Conservation (phyloP, 768 basidiomycete genomes). For the Clitopilus passeckerianus region DNA sequence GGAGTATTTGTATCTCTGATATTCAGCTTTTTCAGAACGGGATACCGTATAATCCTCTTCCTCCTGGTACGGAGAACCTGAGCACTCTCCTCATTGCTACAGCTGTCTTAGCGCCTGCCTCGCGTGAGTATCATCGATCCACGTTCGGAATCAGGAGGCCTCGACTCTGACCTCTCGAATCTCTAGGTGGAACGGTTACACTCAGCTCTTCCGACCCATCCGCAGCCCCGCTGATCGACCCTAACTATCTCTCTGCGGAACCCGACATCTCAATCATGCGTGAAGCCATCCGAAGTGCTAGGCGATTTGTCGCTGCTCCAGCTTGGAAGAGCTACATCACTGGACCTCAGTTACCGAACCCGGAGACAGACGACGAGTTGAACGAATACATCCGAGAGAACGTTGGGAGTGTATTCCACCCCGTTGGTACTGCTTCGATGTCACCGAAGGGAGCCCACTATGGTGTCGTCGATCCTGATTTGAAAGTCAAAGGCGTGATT, state of each 20-base stretch:
- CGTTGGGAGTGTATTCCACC: background rate
- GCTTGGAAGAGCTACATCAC: slow-evolving; percentile 14
- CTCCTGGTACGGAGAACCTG: background rate
- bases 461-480: slow-evolving; percentile 13
- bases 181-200: slow-evolving; percentile 15
- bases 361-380: slow-evolving; percentile 3
- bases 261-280: slow-evolving; percentile 17
- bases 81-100: background rate
- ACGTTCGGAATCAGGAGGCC: no score
- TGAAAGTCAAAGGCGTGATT: slow-evolving; percentile 9
- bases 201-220: slow-evolving; percentile 34
- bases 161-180: no score
- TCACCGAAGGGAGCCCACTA: slow-evolving; percentile 7
- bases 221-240: slow-evolving; percentile 35
- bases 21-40: slow-evolving; percentile 6
- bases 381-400: slow-evolving; percentile 3
- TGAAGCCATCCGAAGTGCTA: slow-evolving; percentile 13
- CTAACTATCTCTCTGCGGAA: slow-evolving; percentile 18
- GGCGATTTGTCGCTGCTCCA: slow-evolving; percentile 14
- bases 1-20: background rate
- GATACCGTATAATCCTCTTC: background rate
- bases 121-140: background rate
- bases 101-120: slow-evolving; percentile 4
- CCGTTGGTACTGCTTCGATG: slow-evolving; percentile 12
- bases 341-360: slow-evolving; percentile 2